Evolutionary conservation across 768 basidiomycete species (phyloP), one percentile per base, ranked within the genome.

Genomic region (Termitomyces sp.): DNA sequence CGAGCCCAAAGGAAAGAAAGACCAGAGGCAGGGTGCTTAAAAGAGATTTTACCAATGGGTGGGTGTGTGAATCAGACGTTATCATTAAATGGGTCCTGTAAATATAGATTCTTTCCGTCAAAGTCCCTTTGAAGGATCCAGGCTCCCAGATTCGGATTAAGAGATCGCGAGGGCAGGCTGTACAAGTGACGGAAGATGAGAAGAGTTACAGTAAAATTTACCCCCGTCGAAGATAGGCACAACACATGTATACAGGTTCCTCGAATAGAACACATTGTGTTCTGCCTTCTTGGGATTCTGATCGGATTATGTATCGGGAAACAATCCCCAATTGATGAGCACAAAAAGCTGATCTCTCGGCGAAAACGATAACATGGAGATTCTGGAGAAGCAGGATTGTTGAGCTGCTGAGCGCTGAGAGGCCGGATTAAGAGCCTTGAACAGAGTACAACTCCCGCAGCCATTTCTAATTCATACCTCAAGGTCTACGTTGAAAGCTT

Each of bases 1-100:
- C 59, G 62, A 65, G 59, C 59, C 61, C 72, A 68, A 69, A 68
- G 64, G 56, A 59, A 69, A 64, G 56, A 56, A 53, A 39, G 49
- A 62, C 56, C 60, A 64, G 62, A 59, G 63, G 66, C 65, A 62
- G 62, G 71, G 69, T 16, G 50, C 70, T 72, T 76, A 76, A 76
- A 76, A 74, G 72, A 71, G 70, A 69, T 61, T 58, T 64, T 62
- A 56, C 33, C 26, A 46, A 58, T 57, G n/a, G n/a, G n/a, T n/a
- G n/a, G n/a, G 63, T 65, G 67, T 62, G 48, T 67, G 61, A 66
- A 71, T 71, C 69, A 68, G 66, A 60, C 67, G 61, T 67, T 67
- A 69, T 67, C 65, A 64, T 64, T 68, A 60, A 12, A 34, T 22
- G 30, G 65, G 59, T 62, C 63, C 60, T 55, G 20, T 53, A 63